Conservation (phyloP, 108 stramenopile species). For the Aurantiochytrium sp. region DNA sequence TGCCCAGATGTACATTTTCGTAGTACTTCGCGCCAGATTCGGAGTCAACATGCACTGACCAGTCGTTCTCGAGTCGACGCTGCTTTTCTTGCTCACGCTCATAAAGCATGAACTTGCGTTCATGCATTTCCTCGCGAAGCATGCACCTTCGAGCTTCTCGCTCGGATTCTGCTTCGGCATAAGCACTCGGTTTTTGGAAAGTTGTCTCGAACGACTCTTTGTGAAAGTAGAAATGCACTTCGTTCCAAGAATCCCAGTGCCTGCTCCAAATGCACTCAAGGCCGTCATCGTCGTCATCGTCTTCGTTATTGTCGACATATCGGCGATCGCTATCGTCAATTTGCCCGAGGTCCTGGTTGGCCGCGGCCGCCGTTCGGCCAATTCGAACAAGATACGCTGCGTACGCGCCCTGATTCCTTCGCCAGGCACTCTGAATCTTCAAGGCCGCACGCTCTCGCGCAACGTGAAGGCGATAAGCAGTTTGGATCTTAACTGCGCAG, state of each 20-base stretch:
- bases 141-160: not conserved
- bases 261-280: not conserved
- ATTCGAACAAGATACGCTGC: not conserved
- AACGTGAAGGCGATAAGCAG: not conserved
- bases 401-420: not conserved
- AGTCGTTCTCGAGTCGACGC: not conserved
- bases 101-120: not conserved
- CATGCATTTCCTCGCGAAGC: not conserved
- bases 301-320: too few relatives aligned
- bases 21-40: not conserved
- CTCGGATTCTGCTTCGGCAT: not conserved
- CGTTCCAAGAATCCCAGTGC: constrained; percentile 13
- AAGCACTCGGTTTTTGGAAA: not conserved
- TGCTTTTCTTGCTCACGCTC: not conserved
- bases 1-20: not conserved
- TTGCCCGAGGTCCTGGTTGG: too few relatives aligned
- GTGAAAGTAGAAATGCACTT: not conserved
- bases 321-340: too few relatives aligned
- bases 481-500: not conserved
- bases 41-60: not conserved
- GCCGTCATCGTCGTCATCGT: not conserved
- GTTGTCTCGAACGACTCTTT: not conserved
- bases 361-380: not conserved
- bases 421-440: not conserved
- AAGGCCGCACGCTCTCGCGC: not conserved